Evolutionary conservation across 2,329 filamentous ascomycete species (phyloP).

Genomic region (Cercospora zeae-maydis): DNA sequence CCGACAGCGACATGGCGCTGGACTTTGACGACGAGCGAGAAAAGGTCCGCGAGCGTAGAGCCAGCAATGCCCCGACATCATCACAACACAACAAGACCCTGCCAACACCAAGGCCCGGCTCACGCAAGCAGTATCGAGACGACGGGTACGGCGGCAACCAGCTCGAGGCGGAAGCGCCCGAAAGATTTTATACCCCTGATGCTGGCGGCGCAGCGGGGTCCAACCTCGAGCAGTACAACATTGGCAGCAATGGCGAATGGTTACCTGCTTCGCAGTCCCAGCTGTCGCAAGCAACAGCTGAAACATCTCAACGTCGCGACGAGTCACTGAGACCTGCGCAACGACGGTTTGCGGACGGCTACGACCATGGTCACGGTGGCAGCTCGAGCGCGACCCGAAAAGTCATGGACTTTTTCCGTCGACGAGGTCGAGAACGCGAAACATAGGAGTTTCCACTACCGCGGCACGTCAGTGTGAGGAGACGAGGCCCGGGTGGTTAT

Average conservation of each 20-base stretch:
- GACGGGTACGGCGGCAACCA: conserved; percentile 32
- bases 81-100: conserved; percentile 30
- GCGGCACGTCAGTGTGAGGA: conserved; percentile 16
- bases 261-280: conserved; percentile 36
- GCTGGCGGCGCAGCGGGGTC: conserved; percentile 11
- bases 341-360: conserved; percentile 80
- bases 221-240: conserved; percentile 32
- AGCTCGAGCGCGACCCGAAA: conserved; percentile 83
- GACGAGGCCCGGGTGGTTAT: not conserved
- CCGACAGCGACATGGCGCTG: conserved; percentile 43
- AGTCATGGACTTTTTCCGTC: conserved; percentile 97
- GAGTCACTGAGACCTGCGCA: conserved; percentile 66
- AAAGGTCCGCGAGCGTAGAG: conserved; percentile 21
- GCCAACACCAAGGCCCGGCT: conserved; percentile 21
- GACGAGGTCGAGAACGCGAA: conserved; percentile 64
- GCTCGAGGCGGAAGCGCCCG: conserved; percentile 28
- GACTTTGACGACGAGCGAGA: conserved; percentile 41
- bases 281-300: conserved; percentile 30
- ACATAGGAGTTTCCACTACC: conserved; percentile 21
- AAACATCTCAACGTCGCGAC: conserved; percentile 39
- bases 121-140: conserved; percentile 34
- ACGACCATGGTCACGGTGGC: conserved; percentile 74
- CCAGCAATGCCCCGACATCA: conserved; percentile 17
- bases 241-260: conserved; percentile 30
- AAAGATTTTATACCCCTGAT: conserved; percentile 35